phyloP scores from a whole-genome alignment of 2,329 filamentous ascomycete genomes.

The Aureobasidium sp. region DNA sequence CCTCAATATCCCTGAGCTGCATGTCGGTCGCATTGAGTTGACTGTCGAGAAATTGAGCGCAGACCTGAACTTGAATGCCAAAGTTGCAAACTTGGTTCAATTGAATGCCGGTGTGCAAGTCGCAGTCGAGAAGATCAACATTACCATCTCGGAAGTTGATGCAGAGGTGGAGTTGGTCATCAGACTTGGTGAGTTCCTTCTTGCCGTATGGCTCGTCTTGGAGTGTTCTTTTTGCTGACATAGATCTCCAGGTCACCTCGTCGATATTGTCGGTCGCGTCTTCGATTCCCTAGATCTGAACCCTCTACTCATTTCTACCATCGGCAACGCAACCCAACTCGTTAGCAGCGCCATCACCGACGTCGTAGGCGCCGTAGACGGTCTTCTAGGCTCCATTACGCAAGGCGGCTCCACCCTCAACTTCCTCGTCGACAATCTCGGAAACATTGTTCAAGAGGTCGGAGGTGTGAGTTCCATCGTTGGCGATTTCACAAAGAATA shows the following conservation, averaged over 20 bases:
- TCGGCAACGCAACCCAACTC: conserved; percentile 36
- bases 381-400: conserved; percentile 64
- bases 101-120: conserved; percentile 57
- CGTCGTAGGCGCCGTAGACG: conserved; percentile 62
- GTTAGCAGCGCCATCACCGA: conserved; percentile 51
- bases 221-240: neutral
- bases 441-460: conserved; percentile 69
- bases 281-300: conserved; percentile 67
- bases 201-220: neutral
- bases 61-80: conserved; percentile 66
- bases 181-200: conserved; percentile 42
- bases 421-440: conserved; percentile 61
- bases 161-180: conserved; percentile 67
- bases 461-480: conserved; percentile 58
- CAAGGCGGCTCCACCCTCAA: conserved; percentile 57
- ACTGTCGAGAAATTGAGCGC: conserved; percentile 65
- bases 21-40: conserved; percentile 66
- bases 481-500: conserved; percentile 64
- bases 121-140: conserved; percentile 58
- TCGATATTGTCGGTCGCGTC: conserved; percentile 68
- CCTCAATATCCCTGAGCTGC: conserved; percentile 64
- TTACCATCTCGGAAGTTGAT: conserved; percentile 67
- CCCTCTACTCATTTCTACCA: conserved; percentile 54
- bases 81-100: conserved; percentile 63
- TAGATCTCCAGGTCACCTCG: conserved; percentile 53